These are phyloP conservation scores for Pestalotiopsis sp. DNA, from an alignment of 2,329 filamentous ascomycete species.

Conservation along the genomic window DNA sequence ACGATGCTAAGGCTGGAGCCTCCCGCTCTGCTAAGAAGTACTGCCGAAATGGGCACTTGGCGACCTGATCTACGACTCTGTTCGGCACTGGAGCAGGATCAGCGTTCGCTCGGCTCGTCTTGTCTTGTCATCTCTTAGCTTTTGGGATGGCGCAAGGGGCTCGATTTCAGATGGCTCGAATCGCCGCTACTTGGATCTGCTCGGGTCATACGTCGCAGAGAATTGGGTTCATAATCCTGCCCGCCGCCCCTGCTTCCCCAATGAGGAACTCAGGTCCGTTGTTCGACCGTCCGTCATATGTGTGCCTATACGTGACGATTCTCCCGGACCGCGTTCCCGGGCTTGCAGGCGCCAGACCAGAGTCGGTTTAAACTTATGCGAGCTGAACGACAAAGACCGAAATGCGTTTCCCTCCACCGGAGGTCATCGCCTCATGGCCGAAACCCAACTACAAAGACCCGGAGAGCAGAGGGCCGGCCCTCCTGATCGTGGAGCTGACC, in stretches of 20 bases:
- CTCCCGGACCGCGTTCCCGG: too few relatives aligned
- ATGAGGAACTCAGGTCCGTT: too few relatives aligned
- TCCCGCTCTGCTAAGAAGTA: not conserved
- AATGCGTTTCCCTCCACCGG: conserved; percentile 38
- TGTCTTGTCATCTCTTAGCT: not conserved
- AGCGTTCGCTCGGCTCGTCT: not conserved
- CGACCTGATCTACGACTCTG: not conserved
- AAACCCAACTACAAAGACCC: conserved; percentile 38
- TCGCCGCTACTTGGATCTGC: not conserved
- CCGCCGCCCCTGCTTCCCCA: too few relatives aligned
- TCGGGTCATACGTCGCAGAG: too few relatives aligned
- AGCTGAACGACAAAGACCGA: not conserved
- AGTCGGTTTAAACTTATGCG: too few relatives aligned
- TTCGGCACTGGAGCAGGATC: not conserved
- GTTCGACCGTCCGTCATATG: too few relatives aligned
- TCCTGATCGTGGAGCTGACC: conserved; percentile 39
- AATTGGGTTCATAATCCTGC: too few relatives aligned
- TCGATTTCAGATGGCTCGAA: not conserved
- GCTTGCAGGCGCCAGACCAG: too few relatives aligned
- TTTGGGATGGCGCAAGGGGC: not conserved
- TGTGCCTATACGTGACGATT: too few relatives aligned
- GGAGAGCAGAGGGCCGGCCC: conserved; percentile 34
- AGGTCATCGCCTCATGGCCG: conserved; percentile 39
- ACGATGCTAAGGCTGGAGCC: not conserved
- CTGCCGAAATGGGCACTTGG: not conserved